A percentile compares a stretch with the other conserved stretches of the same genome.
These are phyloP conservation scores for Quercus phellos DNA, from an alignment of 331 rosid species.

Conservation along the genomic window DNA sequence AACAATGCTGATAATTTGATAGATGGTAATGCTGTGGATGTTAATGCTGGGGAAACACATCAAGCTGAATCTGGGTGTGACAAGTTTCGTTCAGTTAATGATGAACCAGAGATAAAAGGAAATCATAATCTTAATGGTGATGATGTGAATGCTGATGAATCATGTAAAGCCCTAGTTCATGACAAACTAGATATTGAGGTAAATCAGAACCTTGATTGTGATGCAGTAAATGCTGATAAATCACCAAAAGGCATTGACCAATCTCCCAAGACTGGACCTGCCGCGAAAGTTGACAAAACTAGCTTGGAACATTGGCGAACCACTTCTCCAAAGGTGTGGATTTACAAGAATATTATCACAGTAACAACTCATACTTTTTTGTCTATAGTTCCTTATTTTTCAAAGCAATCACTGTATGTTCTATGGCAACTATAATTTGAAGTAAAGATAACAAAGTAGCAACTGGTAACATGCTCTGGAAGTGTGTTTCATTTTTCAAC, in stretches of 20 bases:
- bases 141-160: not conserved
- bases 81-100: constrained; percentile 5
- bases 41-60: constrained; percentile 27
- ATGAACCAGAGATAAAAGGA: not conserved
- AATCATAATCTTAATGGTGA: not conserved
- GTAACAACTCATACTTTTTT: not conserved
- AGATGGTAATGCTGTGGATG: constrained; percentile 9
- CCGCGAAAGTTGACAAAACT: constrained; percentile 22
- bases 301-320: constrained; percentile 23
- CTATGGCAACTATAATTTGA: not conserved
- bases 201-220: constrained; percentile 14
- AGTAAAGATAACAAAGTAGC: not conserved
- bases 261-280: constrained; percentile 25
- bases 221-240: constrained; percentile 25
- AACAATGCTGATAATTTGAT: constrained; percentile 20
- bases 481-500: not conserved
- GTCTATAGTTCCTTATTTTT: not conserved
- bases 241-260: constrained; percentile 16
- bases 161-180: not conserved
- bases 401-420: not conserved
- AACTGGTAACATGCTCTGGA: not conserved
- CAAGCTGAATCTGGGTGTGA: constrained; percentile 24
- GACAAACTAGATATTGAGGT: constrained; percentile 22
- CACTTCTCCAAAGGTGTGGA: constrained; percentile 44
- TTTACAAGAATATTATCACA: not conserved